phyloP scores from a whole-genome alignment of 805 yeast species.

The Starmera pachycereana region DNA sequence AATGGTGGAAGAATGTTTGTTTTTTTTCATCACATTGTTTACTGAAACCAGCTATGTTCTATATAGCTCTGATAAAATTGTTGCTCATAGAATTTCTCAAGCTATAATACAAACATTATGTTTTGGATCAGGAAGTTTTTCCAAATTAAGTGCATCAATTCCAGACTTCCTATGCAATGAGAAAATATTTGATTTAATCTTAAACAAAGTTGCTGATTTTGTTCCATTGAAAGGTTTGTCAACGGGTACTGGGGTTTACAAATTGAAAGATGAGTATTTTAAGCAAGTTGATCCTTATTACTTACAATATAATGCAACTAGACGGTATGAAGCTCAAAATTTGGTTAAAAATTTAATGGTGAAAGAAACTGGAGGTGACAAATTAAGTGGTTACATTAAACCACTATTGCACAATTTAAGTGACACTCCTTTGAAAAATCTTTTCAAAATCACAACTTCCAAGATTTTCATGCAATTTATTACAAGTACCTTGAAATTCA shows the following conservation, averaged over 20 bases:
- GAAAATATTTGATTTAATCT: slow-evolving; percentile 57
- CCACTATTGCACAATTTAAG: slow-evolving; percentile 35
- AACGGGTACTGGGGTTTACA: slow-evolving; percentile 50
- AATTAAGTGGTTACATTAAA: slow-evolving; percentile 42
- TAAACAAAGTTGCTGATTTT: slow-evolving; percentile 47
- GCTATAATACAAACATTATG: slow-evolving; percentile 83
- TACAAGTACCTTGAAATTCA: slow-evolving; percentile 34
- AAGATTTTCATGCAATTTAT: slow-evolving; percentile 43
- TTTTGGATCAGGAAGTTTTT: slow-evolving; percentile 60
- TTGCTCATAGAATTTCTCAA: slow-evolving; percentile 39
- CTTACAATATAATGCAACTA: slow-evolving; percentile 65
- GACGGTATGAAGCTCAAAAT: slow-evolving; percentile 74
- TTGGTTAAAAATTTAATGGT: slow-evolving; percentile 43
- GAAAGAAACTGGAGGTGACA: slow-evolving; percentile 25
- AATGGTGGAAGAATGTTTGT: slow-evolving; percentile 73
- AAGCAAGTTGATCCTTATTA: slow-evolving; percentile 71
- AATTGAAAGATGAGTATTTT: slow-evolving; percentile 46
- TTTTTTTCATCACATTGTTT: slow-evolving; percentile 54
- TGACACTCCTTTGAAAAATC: slow-evolving; percentile 28
- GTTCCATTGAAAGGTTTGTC: slow-evolving; percentile 48
- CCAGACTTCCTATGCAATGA: slow-evolving; percentile 73
- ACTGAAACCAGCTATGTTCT: slow-evolving; percentile 53
- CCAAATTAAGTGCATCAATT: slow-evolving; percentile 54
- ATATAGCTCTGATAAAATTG: slow-evolving; percentile 36
- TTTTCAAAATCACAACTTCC: slow-evolving; percentile 45